Base-by-base conservation (phyloP, 495 filamentous ascomycete species). In the Haplographium delicatum region DNA sequence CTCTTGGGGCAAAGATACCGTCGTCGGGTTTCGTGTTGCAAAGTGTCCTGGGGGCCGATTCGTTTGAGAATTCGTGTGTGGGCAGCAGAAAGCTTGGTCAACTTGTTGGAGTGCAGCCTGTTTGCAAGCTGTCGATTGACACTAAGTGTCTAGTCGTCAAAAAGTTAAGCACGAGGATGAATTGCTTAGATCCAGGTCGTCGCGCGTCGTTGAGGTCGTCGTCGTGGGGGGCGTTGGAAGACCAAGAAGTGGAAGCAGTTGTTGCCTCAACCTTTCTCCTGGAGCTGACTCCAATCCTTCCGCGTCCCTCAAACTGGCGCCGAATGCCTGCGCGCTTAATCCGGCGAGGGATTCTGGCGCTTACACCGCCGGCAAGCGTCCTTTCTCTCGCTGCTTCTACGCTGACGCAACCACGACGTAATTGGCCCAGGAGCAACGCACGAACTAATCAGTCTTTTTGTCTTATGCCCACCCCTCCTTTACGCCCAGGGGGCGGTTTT, bases 41-140 rank as follows among this genome's bases (percentile, higher is more conserved):
- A 50, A 34, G 35, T 27, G 26, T 15, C 23, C 41, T 5, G 15
- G 45, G 53, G 47, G n/a, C 13, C 8, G 15, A 23, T 31, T 25
- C 20, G 46, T 50, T 56, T 56, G 40, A 56, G 53, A n/a, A 44
- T 51, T 42, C 34, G 38, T 43, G 44, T 30, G 45, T n/a, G n/a
- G n/a, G n/a, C n/a, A 40, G 46, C 33, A 40, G 45, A 46, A 30
- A 28, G n/a, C 20, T 22, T 19, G 39, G 16, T 50, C 30, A 30
- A 43, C 28, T 20, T 51, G 28, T 24, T 51, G 48, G 38, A 37
- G 37, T 50, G 37, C 37, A 16, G 13, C 8, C 11, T 48, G 45
- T 48, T 30, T 25, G 37, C 44, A 35, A 23, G 24, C 3, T 46
- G 46, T 40, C 23, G 25, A 23, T 1, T 35, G 43, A 51, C 22